phyloP scores from a whole-genome alignment of 2,329 filamentous ascomycete species.

The Apiospora phragmitis region DNA sequence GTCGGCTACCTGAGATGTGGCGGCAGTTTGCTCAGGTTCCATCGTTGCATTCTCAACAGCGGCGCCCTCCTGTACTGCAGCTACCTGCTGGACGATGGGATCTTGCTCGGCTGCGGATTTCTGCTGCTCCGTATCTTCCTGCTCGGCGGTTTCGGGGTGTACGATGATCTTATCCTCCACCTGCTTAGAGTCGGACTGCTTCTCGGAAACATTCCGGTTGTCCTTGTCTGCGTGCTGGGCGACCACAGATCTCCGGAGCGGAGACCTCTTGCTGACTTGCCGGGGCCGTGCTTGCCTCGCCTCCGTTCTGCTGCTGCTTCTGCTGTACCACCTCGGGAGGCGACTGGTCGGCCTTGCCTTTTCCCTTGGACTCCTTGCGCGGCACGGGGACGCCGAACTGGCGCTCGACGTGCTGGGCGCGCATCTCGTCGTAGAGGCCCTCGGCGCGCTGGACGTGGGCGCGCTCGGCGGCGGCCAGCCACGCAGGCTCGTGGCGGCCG shows the following conservation, averaged over 20 bases:
- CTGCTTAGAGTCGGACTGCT: neutral
- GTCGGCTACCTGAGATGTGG: neutral
- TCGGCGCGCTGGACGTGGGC: conserved; percentile 49
- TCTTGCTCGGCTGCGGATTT: neutral
- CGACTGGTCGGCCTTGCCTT: conserved; percentile 30
- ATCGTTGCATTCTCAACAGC: neutral
- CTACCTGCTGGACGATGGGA: neutral
- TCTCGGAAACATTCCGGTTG: neutral
- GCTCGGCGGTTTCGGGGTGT: neutral
- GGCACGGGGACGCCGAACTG: neutral
- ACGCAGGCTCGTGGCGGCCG: conserved; percentile 53
- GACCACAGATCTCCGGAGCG: neutral
- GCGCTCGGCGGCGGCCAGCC: conserved; percentile 52
- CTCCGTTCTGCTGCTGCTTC: neutral
- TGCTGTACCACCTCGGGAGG: neutral
- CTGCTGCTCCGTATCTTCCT: neutral
- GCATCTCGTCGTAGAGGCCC: conserved; percentile 52
- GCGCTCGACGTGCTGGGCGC: conserved; percentile 44
- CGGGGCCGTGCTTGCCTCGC: neutral
- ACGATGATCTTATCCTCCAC: neutral
- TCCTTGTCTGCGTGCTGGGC: neutral
- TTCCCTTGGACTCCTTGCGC: conserved; percentile 36
- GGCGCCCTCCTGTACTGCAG: neutral
- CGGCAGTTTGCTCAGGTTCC: neutral
- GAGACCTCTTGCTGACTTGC: neutral